Conservation (phyloP, 2,329 filamentous ascomycete species). For the Calonectria hongkongensis region DNA sequence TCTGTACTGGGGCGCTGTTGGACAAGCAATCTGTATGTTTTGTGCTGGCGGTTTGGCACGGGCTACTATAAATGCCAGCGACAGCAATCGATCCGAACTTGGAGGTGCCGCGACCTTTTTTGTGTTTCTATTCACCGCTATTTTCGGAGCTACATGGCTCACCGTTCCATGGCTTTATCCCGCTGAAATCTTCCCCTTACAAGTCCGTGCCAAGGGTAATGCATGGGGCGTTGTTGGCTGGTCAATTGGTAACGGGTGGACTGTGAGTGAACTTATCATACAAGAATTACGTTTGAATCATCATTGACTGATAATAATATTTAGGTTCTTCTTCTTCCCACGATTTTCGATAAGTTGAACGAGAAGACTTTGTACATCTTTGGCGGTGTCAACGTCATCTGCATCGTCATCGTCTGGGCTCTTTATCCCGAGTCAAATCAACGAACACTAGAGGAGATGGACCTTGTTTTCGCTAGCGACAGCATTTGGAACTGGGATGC, state of each 20-base stretch:
- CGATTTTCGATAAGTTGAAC: conserved; percentile 78
- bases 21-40: conserved; percentile 56
- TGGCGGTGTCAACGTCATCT: conserved; percentile 78
- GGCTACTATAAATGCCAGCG: conserved; percentile 66
- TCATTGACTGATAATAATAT: not conserved
- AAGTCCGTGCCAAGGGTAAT: conserved; percentile 83
- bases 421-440: conserved; percentile 85
- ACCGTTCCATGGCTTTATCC: conserved; percentile 78
- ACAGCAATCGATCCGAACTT: conserved; percentile 33
- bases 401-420: conserved; percentile 82
- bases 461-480: conserved; percentile 81
- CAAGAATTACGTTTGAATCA: not conserved
- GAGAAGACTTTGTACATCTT: conserved; percentile 86
- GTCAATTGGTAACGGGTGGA: conserved; percentile 84
- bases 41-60: conserved; percentile 54
- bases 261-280: not conserved
- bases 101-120: conserved; percentile 81
- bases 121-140: conserved; percentile 74
- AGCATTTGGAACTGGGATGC: conserved; percentile 83
- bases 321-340: conserved; percentile 69
- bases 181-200: conserved; percentile 83
- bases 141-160: conserved; percentile 68
- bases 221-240: conserved; percentile 86
- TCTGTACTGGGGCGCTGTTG: conserved; percentile 59
- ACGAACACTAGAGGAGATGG: conserved; percentile 84